Evolutionary conservation across 2,329 filamentous ascomycete genomes (phyloP).

Genomic region (Pseudovirgaria hyperparasitica): DNA sequence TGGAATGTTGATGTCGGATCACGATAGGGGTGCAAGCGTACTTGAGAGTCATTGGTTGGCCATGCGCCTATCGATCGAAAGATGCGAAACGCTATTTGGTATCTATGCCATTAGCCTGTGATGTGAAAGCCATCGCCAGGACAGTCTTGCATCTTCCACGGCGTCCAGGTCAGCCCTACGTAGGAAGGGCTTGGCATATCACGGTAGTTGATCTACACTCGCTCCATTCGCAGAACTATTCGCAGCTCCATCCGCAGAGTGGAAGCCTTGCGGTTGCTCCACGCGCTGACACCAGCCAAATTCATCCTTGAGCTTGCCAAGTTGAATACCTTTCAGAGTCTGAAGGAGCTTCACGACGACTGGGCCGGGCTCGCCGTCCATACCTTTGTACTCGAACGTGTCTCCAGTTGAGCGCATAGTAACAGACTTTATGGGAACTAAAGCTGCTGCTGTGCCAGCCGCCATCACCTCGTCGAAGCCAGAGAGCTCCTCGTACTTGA

Average conservation of each 20-base stretch:
- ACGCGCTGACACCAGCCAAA: slow-evolving; percentile 57
- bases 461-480: slow-evolving; percentile 73
- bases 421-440: slow-evolving; percentile 88
- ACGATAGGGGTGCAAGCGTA: no score
- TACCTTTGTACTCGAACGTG: slow-evolving; percentile 42
- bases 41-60: no score
- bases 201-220: slow-evolving; percentile 23
- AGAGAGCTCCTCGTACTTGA: slow-evolving; percentile 51
- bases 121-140: no score
- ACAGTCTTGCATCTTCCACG: no score
- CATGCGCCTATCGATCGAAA: no score
- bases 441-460: slow-evolving; percentile 77
- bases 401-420: slow-evolving; percentile 51
- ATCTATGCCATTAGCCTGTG: no score
- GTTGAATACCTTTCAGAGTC: slow-evolving; percentile 75
- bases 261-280: slow-evolving; percentile 25
- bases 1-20: no score
- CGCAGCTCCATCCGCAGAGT: slow-evolving; percentile 7
- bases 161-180: no score
- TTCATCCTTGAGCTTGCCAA: slow-evolving; percentile 62
- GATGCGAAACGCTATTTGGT: no score
- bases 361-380: slow-evolving; percentile 57
- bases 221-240: slow-evolving; percentile 12
- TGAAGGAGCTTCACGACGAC: slow-evolving; percentile 59
- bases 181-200: no score